Base-by-base conservation (phyloP, 306 rosid genomes). In the Abrus pulchellus region DNA sequence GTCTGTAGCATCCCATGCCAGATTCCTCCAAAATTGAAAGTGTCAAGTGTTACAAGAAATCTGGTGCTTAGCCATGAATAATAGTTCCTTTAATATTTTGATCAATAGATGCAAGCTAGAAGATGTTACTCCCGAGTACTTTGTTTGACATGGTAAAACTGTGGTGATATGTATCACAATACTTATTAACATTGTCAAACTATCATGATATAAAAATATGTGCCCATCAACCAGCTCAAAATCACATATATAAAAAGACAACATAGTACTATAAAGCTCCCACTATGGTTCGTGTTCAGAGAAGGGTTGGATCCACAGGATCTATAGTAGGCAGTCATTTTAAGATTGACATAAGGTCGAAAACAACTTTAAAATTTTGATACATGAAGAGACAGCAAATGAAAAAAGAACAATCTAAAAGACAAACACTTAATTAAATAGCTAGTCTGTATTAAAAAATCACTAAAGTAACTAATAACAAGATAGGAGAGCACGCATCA, bases 81-180 rank as follows among this genome's bases (percentile, higher is more conserved):
- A 40, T 47, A 57, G 60, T 55, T 62, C 47, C 82, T 71, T 45
- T 44, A 62, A 70, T 45, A 50, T 55, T 52, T 30, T 64, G 32
- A 74, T 41, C 62, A 61, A 38, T 63, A 12, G 82, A 74, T 38
- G 70, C 54, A 79, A 68, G 73, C 77, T 72, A 54, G 2, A 40
- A 38, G 9, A 53, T 38, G 56, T 59, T 32, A n/a, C 72, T 74
- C 48, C 48, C 12, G 45, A 45, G 32, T 38, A 40, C 67, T 74
- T 40, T 28, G n/a, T 50, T 74, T 38, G 34, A 38, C 33, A 76
- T 1, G 32, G 38, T 38, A 36, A 75, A 68, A 36, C 41, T 48
- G 12, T 28, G 62, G 29, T 14, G 28, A 60, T 13, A 61, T 41
- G 38, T 54, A 64, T 52, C 1, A 27, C 38, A 67, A 30, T 47